Percentiles rank a stretch among this genome's conserved stretches.
phyloP scores from a whole-genome alignment of 2,329 filamentous ascomycete species.

The Aspergillus jensenii region DNA sequence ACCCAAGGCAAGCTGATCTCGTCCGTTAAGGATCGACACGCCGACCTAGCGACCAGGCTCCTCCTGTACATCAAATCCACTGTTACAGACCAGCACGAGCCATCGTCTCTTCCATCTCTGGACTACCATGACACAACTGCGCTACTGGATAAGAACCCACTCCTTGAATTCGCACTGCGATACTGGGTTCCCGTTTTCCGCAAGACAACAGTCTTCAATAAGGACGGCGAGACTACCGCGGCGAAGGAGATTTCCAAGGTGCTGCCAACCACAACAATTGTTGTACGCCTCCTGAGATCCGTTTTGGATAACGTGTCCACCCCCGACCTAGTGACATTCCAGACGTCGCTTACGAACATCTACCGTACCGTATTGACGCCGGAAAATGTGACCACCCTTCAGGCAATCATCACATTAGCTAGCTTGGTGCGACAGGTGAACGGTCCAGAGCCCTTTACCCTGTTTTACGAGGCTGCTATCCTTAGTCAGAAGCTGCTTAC shows the following conservation, averaged over 20 bases:
- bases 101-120: conserved; percentile 27
- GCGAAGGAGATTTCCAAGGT: conserved; percentile 48
- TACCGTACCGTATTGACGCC: conserved; percentile 31
- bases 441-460: conserved; percentile 31
- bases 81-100: conserved; percentile 31
- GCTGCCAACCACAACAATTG: conserved; percentile 46
- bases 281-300: conserved; percentile 50
- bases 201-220: conserved; percentile 25
- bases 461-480: conserved; percentile 47
- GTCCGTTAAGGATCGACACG: conserved; percentile 33
- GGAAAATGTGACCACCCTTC: conserved; percentile 48
- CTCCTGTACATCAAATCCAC: conserved; percentile 35
- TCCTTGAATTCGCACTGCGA: conserved; percentile 48
- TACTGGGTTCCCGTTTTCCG: conserved; percentile 41
- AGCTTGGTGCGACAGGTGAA: conserved; percentile 40
- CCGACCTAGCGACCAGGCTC: conserved; percentile 33
- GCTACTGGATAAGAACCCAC: conserved; percentile 36
- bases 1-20: conserved; percentile 32
- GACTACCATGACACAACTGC: conserved; percentile 25
- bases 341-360: conserved; percentile 29
- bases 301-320: conserved; percentile 45
- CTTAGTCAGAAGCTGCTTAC: conserved; percentile 41
- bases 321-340: conserved; percentile 29
- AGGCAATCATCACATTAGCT: conserved; percentile 40
- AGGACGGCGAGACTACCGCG: conserved; percentile 36